Percentiles rank a stretch among this genome's conserved stretches.
Evolutionary conservation across 129 eudicot species (phyloP).

Genomic region (Flaveria linearis): DNA sequence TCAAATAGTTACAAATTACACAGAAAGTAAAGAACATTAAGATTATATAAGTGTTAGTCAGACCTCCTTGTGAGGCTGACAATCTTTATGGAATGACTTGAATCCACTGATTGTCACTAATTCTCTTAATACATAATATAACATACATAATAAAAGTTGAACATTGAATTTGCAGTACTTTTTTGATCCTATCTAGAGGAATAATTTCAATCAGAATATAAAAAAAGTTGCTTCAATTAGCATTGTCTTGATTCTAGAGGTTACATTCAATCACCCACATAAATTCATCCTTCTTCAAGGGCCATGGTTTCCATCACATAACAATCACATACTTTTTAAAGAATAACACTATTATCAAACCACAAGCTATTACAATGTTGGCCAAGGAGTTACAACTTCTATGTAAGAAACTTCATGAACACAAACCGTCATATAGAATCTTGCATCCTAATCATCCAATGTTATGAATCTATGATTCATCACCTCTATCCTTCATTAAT

Average conservation of each 20-base stretch:
- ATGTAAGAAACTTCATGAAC: neutral
- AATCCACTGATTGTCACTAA: too few species aligned
- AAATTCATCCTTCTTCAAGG: too few species aligned
- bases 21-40: neutral
- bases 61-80: constrained; percentile 84
- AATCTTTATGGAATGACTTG: constrained; percentile 89
- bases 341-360: neutral
- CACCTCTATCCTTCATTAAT: constrained; percentile 3
- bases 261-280: too few species aligned
- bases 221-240: too few species aligned
- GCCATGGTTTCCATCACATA: neutral
- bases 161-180: too few species aligned
- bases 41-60: constrained; percentile 6
- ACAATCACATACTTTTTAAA: neutral
- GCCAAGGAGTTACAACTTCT: neutral
- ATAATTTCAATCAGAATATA: too few species aligned
- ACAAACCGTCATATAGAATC: neutral
- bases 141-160: too few species aligned
- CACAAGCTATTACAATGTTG: neutral
- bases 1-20: constrained; percentile 5
- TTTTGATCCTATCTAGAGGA: too few species aligned
- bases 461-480: neutral
- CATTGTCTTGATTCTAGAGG: too few species aligned
- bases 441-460: neutral
- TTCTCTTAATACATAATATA: too few species aligned